These are phyloP conservation scores for Penicillium sp. DNA, from an alignment of 2,329 filamentous ascomycete genomes.

Conservation along the genomic window DNA sequence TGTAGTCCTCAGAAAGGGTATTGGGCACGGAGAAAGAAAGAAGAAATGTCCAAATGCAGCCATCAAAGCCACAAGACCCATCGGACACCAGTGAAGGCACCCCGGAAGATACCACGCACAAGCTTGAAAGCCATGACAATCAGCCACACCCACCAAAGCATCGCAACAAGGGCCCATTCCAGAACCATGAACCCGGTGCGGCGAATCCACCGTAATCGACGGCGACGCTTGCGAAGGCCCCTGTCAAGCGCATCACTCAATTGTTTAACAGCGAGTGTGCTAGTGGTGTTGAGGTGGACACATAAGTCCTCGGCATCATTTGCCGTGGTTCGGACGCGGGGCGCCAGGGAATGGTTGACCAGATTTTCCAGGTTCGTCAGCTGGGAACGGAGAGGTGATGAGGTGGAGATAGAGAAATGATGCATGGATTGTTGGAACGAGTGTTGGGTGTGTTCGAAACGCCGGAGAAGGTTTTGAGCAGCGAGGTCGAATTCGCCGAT, in stretches of 20 bases:
- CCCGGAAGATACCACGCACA: conserved; percentile 61
- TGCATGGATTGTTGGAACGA: conserved; percentile 47
- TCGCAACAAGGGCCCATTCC: conserved; percentile 82
- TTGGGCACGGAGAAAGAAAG: neutral
- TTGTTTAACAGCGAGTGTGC: conserved; percentile 76
- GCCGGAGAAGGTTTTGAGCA: conserved; percentile 50
- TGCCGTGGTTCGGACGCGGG: conserved; percentile 64
- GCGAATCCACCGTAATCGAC: conserved; percentile 72
- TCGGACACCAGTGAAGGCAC: conserved; percentile 58
- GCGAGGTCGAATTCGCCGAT: conserved; percentile 56
- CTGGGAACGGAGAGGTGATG: conserved; percentile 45
- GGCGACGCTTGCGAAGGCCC: conserved; percentile 68
- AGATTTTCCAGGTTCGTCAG: conserved; percentile 46
- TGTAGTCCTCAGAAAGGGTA: neutral
- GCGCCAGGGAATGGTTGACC: conserved; percentile 51
- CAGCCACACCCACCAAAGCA: conserved; percentile 95
- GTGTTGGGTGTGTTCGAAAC: conserved; percentile 46
- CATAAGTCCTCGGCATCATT: conserved; percentile 79
- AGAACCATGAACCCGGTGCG: conserved; percentile 75
- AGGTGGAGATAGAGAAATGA: conserved; percentile 46
- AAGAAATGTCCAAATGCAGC: conserved; percentile 11
- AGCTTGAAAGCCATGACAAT: conserved; percentile 74
- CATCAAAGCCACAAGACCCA: conserved; percentile 79
- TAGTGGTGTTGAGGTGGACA: conserved; percentile 70
- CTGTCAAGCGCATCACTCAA: conserved; percentile 71